phyloP scores from a whole-genome alignment of 2,329 filamentous ascomycete species.

The Verticillium tricorpus region DNA sequence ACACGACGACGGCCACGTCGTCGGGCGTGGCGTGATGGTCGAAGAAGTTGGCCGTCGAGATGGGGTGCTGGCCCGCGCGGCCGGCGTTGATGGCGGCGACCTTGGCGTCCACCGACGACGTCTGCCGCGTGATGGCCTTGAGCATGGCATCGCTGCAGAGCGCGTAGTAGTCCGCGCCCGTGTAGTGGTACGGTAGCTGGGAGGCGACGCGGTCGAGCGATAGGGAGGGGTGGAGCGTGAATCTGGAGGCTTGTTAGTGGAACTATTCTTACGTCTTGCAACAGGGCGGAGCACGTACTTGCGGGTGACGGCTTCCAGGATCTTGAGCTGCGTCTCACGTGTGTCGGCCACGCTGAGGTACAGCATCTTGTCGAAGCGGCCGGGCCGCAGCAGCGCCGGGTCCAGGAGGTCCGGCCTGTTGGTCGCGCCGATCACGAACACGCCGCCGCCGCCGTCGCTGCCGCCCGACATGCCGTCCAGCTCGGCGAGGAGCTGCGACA shows the following conservation, averaged over 20 bases:
- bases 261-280: constrained; percentile 4
- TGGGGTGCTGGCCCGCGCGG: constrained; percentile 30
- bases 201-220: constrained; percentile 72
- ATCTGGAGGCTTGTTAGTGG: constrained; percentile 46
- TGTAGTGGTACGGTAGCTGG: constrained; percentile 88
- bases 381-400: constrained; percentile 81
- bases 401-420: constrained; percentile 93
- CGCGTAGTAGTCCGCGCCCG: constrained; percentile 94
- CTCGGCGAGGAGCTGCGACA: constrained; percentile 90
- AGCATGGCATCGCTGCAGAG: constrained; percentile 98
- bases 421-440: constrained; percentile 95
- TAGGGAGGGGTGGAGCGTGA: constrained; percentile 74
- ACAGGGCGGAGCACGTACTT: constrained; percentile 59
- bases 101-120: constrained; percentile 76
- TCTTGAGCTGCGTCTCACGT: constrained; percentile 92
- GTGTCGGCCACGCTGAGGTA: constrained; percentile 96
- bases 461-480: constrained; percentile 97
- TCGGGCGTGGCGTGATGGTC: constrained; percentile 81
- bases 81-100: constrained; percentile 63
- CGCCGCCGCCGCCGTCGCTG: constrained; percentile 73
- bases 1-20: constrained; percentile 83
- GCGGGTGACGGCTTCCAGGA: constrained; percentile 87
- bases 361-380: constrained; percentile 96
- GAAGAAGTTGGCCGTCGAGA: constrained; percentile 92
- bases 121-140: constrained; percentile 92